These are phyloP conservation scores for Malus hybrid DNA, from an alignment of 331 rosid genomes.

Conservation along the genomic window DNA sequence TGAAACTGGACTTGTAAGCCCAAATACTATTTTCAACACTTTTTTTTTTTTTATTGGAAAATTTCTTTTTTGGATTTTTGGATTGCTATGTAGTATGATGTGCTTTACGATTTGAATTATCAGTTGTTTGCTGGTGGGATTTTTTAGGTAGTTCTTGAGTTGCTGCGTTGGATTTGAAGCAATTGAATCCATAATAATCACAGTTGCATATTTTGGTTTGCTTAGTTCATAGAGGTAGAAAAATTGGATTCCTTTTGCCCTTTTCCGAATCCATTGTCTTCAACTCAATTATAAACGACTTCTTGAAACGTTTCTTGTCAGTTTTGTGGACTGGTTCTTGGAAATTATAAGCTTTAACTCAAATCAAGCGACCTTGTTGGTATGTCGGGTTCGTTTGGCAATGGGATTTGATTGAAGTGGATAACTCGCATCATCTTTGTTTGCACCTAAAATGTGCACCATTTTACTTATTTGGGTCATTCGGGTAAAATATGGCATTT, in stretches of 20 bases:
- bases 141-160: neutral
- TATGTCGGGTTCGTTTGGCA: too few species aligned
- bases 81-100: neutral
- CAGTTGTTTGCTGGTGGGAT: neutral
- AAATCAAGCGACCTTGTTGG: too few species aligned
- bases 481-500: too few species aligned
- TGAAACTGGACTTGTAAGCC: conserved; percentile 39
- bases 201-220: neutral
- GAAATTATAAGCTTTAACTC: too few species aligned
- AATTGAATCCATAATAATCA: neutral
- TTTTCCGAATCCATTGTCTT: neutral
- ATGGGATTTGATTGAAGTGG: too few species aligned
- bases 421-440: too few species aligned
- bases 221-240: neutral
- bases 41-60: neutral
- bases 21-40: neutral
- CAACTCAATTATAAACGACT: neutral
- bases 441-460: too few species aligned
- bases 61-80: neutral
- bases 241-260: neutral
- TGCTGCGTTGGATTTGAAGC: neutral
- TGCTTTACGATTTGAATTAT: neutral
- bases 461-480: too few species aligned
- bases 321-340: too few species aligned
- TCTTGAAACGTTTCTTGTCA: too few species aligned